Percentiles rank a stretch among this genome's conserved stretches.
These are phyloP conservation scores for Novymonas esmeraldas DNA, from an alignment of 208 protist species.

Conservation along the genomic window DNA sequence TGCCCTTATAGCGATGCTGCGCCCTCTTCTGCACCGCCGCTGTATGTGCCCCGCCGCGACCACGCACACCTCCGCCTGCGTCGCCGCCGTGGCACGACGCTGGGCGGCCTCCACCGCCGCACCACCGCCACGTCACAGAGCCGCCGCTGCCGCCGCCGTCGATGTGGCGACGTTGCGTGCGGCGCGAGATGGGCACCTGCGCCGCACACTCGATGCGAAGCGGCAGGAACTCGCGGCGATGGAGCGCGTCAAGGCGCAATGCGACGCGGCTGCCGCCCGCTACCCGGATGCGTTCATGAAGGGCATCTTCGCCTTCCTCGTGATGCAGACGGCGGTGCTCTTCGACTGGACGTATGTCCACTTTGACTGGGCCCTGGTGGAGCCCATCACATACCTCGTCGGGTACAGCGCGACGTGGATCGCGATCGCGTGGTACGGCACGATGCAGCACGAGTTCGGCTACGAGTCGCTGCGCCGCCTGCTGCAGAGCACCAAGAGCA, in stretches of 20 bases:
- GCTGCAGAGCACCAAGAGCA: constrained; percentile 18
- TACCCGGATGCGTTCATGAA: constrained; percentile 33
- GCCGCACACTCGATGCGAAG: constrained; percentile 31
- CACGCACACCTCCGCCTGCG: too few relatives aligned
- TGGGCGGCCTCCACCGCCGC: too few relatives aligned
- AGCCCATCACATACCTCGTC: constrained; percentile 89
- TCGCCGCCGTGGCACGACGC: too few relatives aligned
- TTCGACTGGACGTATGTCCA: constrained; percentile 87
- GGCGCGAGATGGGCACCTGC: constrained; percentile 40
- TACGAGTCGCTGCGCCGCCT: constrained; percentile 43
- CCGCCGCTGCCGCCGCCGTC: not conserved
- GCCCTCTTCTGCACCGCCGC: too few relatives aligned
- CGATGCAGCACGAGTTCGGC: constrained; percentile 53
- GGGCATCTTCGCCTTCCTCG: constrained; percentile 45
- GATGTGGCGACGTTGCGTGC: constrained; percentile 25
- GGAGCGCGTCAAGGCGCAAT: constrained; percentile 30
- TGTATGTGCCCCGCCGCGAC: too few relatives aligned
- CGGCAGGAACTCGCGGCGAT: constrained; percentile 33
- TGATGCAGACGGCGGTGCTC: constrained; percentile 48
- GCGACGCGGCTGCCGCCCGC: constrained; percentile 34
- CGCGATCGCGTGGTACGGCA: constrained; percentile 63
- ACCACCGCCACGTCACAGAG: too few relatives aligned
- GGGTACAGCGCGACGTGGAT: constrained; percentile 80
- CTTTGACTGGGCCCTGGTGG: constrained; percentile 89
- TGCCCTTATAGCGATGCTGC: too few relatives aligned